A percentile compares a stretch with the other conserved stretches of the same genome.
Conservation (phyloP, 1,284 basidiomycete species). For the Stygiomarasmius scandens region DNA sequence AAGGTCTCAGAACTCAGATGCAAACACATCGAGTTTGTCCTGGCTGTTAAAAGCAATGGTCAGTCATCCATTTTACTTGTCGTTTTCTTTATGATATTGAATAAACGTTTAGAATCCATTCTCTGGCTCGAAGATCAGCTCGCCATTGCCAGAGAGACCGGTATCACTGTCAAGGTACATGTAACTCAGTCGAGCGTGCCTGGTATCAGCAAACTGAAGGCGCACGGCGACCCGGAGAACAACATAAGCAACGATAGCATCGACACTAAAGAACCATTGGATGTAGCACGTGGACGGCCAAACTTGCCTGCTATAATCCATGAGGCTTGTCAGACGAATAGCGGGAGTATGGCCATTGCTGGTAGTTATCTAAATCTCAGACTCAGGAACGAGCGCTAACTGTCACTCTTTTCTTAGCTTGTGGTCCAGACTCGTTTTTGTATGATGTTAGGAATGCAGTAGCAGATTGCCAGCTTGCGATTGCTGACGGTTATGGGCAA, state of each 20-base stretch:
- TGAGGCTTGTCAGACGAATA: no score
- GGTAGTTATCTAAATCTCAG: no score
- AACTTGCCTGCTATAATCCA: no score
- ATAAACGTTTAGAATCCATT: conserved; percentile 24
- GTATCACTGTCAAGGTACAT: conserved; percentile 16
- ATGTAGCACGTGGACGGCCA: no score
- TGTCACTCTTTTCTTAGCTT: conserved; percentile 24
- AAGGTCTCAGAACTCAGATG: conserved; percentile 12
- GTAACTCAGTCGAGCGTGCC: conserved; percentile 8
- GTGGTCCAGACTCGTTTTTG: conserved; percentile 38
- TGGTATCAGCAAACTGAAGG: no score
- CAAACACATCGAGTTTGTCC: conserved; percentile 27
- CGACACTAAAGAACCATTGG: no score
- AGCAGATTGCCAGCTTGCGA: conserved; percentile 32
- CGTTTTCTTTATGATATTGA: not conserved
- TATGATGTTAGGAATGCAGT: conserved; percentile 40
- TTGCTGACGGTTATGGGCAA: conserved; percentile 25
- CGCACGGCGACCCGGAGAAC: no score
- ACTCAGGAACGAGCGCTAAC: no score
- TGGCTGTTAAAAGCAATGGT: conserved; percentile 28
- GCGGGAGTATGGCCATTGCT: no score
- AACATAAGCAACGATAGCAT: no score
- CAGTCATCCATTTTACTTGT: not conserved
- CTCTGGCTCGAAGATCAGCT: conserved; percentile 23
- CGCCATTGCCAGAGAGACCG: not conserved